Evolutionary conservation across 2,329 filamentous ascomycete species (phyloP).

Genomic region (Botryotinia convoluta): DNA sequence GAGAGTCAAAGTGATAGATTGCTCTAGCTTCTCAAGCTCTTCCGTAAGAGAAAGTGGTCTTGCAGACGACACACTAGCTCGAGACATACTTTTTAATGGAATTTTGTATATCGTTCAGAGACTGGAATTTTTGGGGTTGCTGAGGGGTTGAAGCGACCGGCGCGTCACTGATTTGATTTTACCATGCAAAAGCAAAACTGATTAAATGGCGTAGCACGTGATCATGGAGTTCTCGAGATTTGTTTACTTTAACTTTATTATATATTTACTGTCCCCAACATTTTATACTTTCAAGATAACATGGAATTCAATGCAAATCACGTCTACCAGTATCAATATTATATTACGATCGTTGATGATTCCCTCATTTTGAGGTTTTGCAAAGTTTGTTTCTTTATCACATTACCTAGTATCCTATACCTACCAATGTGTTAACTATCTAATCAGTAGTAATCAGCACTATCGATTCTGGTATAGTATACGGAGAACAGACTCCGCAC

Average conservation of each 20-base stretch:
- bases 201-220: constrained; percentile 7
- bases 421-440: not conserved
- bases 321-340: not conserved
- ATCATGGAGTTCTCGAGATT: not conserved
- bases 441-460: not conserved
- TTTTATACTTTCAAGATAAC: not conserved
- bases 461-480: not conserved
- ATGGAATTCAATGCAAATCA: not conserved
- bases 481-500: not conserved
- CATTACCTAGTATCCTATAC: not conserved
- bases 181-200: not conserved
- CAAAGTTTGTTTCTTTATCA: not conserved
- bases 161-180: not conserved
- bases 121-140: constrained; percentile 4
- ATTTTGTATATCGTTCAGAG: not conserved
- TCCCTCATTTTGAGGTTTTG: not conserved
- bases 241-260: not conserved
- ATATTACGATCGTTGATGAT: not conserved
- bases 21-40: constrained; percentile 92
- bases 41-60: constrained; percentile 78
- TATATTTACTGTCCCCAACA: not conserved
- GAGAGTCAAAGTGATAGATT: constrained; percentile 92
- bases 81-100: constrained; percentile 32
- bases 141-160: constrained; percentile 12
- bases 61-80: constrained; percentile 41